Evolutionary conservation across 805 yeast genomes (phyloP), one percentile per base, ranked within the genome.

Genomic region (Hemisphaericaspora nanyangensis): DNA sequence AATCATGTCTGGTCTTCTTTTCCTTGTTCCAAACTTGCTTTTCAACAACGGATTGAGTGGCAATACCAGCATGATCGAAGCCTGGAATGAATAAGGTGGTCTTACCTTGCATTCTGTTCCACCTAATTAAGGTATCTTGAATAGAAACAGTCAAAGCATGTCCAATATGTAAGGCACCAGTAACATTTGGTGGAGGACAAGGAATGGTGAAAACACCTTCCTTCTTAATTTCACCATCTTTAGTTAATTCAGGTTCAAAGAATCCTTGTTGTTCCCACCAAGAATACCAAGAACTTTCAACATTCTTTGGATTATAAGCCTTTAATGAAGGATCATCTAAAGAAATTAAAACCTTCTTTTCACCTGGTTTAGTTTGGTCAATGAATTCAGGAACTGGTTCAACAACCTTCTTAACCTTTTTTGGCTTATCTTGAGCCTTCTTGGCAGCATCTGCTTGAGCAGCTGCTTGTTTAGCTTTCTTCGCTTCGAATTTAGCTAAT

Each of bases 151-250:
- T 93, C 61, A 93, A 76, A 20, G 98, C 99, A 65, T 93, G 99
- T 52, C 99, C 99, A 64, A 93, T 93, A 65, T 93, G 99, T 51
- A 93, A 76, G 34, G 98, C 97, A 68, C 99, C 99, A 34, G 99
- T 93, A 48, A 93, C 95, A 63, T 93, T 93, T 59, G 99, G 99
- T 46, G 99, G 99, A 29, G 99, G 99, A n/a, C 96, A 93, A 29
- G 98, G 97, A 54, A 93, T 87, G 46, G 84, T 76, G 66, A 91
- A 93, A 15, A 74, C 58, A 51, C 98, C 98, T 56, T 80, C 90
- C 31, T 93, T 85, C 58, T 82, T 82, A 50, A 78, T 55, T 33
- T 80, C 65, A 33, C 97, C 97, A 55, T 82, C 81, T 42, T 68
- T 74, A 32, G 82, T 73, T 50, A 85, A 80, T 59, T 86, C 85